These are phyloP conservation scores for Alternaria panax DNA, from an alignment of 2,329 filamentous ascomycete species.

Conservation along the genomic window DNA sequence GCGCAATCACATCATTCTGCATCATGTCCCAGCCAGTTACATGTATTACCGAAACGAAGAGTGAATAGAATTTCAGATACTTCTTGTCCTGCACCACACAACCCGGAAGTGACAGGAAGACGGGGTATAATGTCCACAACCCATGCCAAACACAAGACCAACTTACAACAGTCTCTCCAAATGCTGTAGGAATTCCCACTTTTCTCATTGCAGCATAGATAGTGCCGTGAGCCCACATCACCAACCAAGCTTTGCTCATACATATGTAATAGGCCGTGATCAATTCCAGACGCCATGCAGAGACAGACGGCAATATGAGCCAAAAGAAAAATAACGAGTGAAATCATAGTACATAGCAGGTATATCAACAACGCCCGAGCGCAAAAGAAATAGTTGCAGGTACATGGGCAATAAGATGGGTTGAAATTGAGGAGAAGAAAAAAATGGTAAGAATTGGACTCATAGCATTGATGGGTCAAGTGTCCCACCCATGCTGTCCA, in stretches of 20 bases:
- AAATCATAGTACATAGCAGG: constrained; percentile 7
- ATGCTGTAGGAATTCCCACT: background rate
- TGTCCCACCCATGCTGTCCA: constrained; percentile 38
- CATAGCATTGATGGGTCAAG: constrained; percentile 29
- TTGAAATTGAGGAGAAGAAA: background rate
- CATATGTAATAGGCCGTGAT: background rate
- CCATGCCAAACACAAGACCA: constrained; percentile 5
- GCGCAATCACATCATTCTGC: background rate
- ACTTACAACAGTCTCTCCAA: background rate
- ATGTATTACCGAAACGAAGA: background rate
- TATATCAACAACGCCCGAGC: constrained; percentile 4
- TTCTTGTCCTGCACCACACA: background rate
- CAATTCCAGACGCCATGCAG: background rate
- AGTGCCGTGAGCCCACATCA: background rate
- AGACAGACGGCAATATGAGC: background rate
- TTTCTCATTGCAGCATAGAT: background rate
- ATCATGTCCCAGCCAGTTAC: background rate
- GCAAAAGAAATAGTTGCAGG: background rate
- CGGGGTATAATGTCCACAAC: constrained; percentile 14
- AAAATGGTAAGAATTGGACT: background rate
- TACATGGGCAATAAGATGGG: background rate
- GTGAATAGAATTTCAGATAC: constrained; percentile 1
- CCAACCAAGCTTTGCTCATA: background rate
- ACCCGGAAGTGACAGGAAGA: constrained; percentile 6
- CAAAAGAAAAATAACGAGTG: background rate